Evolutionary conservation across 2,329 filamentous ascomycete genomes (phyloP), one percentile per base, ranked within the genome.

Genomic region (Fusarium sp.): DNA sequence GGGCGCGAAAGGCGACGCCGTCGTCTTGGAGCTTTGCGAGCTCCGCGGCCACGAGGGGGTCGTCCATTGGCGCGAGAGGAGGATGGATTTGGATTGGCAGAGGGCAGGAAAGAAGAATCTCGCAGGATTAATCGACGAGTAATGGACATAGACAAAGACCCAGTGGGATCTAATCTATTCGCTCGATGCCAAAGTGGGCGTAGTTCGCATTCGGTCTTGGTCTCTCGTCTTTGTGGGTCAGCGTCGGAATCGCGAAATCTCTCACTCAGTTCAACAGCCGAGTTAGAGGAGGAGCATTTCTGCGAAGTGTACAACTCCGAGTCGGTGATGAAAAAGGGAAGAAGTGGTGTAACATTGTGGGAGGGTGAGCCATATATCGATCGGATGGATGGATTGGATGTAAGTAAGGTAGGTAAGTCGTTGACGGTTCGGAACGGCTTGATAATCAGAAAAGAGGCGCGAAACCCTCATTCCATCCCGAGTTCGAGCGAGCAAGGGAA

Each of bases 1-100:
- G 88, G 7, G 94, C 93, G 81, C 92, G 93, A 85, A 98, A 98
- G 49, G 94, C 91, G 42, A 96, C 77, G 53, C 79, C 80, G 64
- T 84, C 82, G 64, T 77, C 75, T 33, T 53, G 17, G 57, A 64
- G 73, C 67, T 75, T 75, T 38, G 75, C 70, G 58, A 83, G 77
- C 78, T 83, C 80, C 35, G 81, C 78, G 22, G 72, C 76, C 66
- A 80, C 80, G 24, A 79, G 72, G 62, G 84, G 82, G 63, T 85
- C 82, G 63, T 85, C 82, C 73, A 84, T 85, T 27, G 73, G 44
- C 79, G 69, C 67, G 31, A 8, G 29, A 56, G 24, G 16, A 57
- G 12, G 31, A 57, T 31, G 22, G 36, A 29, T 46, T n/a, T n/a
- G n/a, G n/a, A n/a, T n/a, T n/a, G 58, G 36, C 29, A 60, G 22